These are phyloP conservation scores for Starmerella apis DNA, from an alignment of 805 yeast genomes.

Conservation along the genomic window DNA sequence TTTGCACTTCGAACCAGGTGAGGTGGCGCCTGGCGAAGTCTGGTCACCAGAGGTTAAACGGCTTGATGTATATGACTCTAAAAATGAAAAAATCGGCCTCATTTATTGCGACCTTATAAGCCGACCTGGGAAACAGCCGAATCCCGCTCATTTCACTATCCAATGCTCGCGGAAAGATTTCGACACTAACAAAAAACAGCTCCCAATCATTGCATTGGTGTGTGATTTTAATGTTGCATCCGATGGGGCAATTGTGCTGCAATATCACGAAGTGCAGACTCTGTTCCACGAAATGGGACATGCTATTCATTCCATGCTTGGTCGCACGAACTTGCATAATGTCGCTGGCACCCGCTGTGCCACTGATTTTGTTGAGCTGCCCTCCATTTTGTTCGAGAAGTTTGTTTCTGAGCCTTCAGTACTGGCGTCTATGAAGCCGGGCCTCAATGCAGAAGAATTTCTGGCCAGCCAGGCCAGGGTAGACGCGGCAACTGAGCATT, in stretches of 20 bases:
- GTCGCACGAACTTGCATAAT: conserved; percentile 79
- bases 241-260: conserved; percentile 33
- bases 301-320: conserved; percentile 96
- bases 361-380: conserved; percentile 92
- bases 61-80: conserved; percentile 52
- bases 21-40: conserved; percentile 59
- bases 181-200: conserved; percentile 40
- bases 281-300: conserved; percentile 98
- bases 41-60: conserved; percentile 85
- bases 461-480: conserved; percentile 12
- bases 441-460: conserved; percentile 13
- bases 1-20: conserved; percentile 58
- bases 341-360: conserved; percentile 91
- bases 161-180: conserved; percentile 75
- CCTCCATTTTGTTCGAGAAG: conserved; percentile 91
- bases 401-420: conserved; percentile 79
- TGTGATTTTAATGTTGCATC: conserved; percentile 55
- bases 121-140: conserved; percentile 60
- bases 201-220: conserved; percentile 81
- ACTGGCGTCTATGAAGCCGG: conserved; percentile 34
- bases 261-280: conserved; percentile 78
- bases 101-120: conserved; percentile 83
- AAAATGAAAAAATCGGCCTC: conserved; percentile 58
- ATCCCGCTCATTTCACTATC: conserved; percentile 92
- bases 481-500: conserved; percentile 37